A percentile compares a stretch with the other conserved stretches of the same genome.
Conservation (phyloP, 1,139 yeast species). For the Protomyces macrosporus region DNA sequence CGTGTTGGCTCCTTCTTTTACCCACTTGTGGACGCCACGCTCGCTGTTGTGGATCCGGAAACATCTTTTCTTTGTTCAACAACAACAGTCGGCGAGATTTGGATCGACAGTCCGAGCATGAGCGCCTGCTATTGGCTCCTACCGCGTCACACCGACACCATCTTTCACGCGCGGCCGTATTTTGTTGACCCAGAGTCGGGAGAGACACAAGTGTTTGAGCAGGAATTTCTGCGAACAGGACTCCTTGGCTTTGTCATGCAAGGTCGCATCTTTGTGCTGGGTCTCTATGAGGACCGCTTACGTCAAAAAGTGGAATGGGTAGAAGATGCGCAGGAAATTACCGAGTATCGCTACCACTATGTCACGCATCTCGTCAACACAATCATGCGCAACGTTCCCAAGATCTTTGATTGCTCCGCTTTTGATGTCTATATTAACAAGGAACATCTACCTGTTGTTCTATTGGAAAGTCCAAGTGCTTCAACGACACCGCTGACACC, state of each 20-base stretch:
- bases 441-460: constrained; percentile 79
- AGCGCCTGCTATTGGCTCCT: constrained; percentile 86
- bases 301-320: constrained; percentile 51
- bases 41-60: constrained; percentile 93
- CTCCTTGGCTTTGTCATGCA: constrained; percentile 78
- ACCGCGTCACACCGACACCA: constrained; percentile 60
- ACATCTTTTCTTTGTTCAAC: constrained; percentile 60
- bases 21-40: constrained; percentile 88
- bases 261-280: constrained; percentile 83
- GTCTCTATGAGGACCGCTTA: constrained; percentile 85
- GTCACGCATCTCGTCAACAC: constrained; percentile 78
- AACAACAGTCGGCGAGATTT: constrained; percentile 90
- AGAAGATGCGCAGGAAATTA: constrained; percentile 30
- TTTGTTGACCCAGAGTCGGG: constrained; percentile 10
- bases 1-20: constrained; percentile 89
- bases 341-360: constrained; percentile 60
- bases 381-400: constrained; percentile 72
- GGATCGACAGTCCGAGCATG: constrained; percentile 88
- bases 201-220: constrained; percentile 21
- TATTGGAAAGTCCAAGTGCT: constrained; percentile 79
- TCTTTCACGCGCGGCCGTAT: constrained; percentile 62
- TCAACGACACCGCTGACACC: constrained; percentile 39
- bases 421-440: constrained; percentile 82
- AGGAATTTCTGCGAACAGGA: constrained; percentile 81
- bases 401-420: constrained; percentile 60